A percentile compares a stretch with the other conserved stretches of the same genome.
phyloP scores from a whole-genome alignment of 116 monocot species.

The Trichopus zeylanicus region DNA sequence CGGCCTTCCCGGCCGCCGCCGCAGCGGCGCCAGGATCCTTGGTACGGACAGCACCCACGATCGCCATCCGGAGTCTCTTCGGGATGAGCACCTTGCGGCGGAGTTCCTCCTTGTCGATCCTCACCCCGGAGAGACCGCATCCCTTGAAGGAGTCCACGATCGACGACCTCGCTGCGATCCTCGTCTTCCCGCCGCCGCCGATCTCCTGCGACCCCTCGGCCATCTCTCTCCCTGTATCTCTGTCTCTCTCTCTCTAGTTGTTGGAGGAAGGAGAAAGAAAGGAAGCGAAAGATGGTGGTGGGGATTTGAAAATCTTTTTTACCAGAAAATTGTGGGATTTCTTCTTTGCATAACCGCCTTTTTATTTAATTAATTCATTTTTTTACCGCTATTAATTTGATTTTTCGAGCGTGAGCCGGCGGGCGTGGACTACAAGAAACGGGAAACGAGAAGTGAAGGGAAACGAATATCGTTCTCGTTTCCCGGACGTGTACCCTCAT shows the following conservation, averaged over 20 bases:
- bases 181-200: slow-evolving; percentile 9
- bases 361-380: too few relatives aligned
- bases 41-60: slow-evolving; percentile 40
- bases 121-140: slow-evolving; percentile 35
- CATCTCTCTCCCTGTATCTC: not conserved
- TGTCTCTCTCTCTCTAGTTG: not conserved
- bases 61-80: slow-evolving; percentile 34
- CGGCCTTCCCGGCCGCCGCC: slow-evolving; percentile 6
- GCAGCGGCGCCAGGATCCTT: slow-evolving; percentile 12
- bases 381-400: too few relatives aligned
- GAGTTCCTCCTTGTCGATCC: slow-evolving; percentile 62
- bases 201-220: slow-evolving; percentile 16
- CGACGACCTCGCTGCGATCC: slow-evolving; percentile 26
- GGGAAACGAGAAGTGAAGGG: too few relatives aligned
- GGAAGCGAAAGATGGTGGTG: too few relatives aligned
- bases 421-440: too few relatives aligned
- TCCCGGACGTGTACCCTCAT: too few relatives aligned
- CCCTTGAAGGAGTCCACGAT: slow-evolving; percentile 34
- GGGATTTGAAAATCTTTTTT: too few relatives aligned
- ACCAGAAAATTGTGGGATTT: too few relatives aligned
- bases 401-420: too few relatives aligned
- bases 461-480: too few relatives aligned
- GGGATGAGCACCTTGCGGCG: slow-evolving; percentile 41
- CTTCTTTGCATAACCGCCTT: too few relatives aligned
- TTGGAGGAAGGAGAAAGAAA: too few relatives aligned